Percentiles rank a stretch among this genome's conserved stretches.
Evolutionary conservation across 768 basidiomycete genomes (phyloP).

Genomic region (Omphalotus guepiniiformis): DNA sequence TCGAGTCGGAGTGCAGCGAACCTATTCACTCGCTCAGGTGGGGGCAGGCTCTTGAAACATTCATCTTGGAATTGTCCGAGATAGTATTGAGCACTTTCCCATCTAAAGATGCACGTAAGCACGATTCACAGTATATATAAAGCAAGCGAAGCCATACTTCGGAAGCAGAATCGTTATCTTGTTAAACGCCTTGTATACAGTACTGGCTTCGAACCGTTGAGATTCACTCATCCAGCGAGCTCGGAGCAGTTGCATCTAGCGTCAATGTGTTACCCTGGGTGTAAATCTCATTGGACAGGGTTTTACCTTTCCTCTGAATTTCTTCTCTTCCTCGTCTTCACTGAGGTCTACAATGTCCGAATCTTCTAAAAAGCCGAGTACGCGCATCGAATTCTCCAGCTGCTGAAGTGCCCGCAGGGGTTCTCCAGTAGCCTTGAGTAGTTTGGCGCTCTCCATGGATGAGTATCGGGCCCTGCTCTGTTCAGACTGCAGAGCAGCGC

Average conservation of each 20-base stretch:
- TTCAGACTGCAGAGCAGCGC: slow-evolving; percentile 87
- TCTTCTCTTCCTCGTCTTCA: slow-evolving; percentile 41
- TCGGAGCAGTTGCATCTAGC: slow-evolving; percentile 70
- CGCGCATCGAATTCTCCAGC: slow-evolving; percentile 68
- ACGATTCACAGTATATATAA: neutral
- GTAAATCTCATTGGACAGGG: neutral
- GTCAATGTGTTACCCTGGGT: neutral
- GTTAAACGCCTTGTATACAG: slow-evolving; percentile 57
- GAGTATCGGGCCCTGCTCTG: slow-evolving; percentile 67
- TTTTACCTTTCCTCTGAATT: slow-evolving; percentile 69
- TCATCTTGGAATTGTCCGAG: slow-evolving; percentile 88
- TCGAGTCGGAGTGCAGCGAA: slow-evolving; percentile 16
- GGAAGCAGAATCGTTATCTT: slow-evolving; percentile 45
- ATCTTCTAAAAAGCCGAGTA: slow-evolving; percentile 42
- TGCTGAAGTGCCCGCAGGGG: slow-evolving; percentile 84
- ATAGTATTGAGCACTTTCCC: slow-evolving; percentile 86
- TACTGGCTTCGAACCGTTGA: slow-evolving; percentile 66
- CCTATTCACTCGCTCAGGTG: slow-evolving; percentile 43
- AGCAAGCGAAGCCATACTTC: slow-evolving; percentile 34
- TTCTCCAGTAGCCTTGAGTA: slow-evolving; percentile 75
- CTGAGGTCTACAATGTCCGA: slow-evolving; percentile 54
- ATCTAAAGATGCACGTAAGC: slow-evolving; percentile 33
- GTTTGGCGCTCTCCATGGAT: slow-evolving; percentile 88
- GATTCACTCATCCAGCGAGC: slow-evolving; percentile 94
- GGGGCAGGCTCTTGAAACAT: slow-evolving; percentile 53